Base-by-base conservation (phyloP, 371 early-diverging fungal genomes). In the Mycotypha africana region DNA sequence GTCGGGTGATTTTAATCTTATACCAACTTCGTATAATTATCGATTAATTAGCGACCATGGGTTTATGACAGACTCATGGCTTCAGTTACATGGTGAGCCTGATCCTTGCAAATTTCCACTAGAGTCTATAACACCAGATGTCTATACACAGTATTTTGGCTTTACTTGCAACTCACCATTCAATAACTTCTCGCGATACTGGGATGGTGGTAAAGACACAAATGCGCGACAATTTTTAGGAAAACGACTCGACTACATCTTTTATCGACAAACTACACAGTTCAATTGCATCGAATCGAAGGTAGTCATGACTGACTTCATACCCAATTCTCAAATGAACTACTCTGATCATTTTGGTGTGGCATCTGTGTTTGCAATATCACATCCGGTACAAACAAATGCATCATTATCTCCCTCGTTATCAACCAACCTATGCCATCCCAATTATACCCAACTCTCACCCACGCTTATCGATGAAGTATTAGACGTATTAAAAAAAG, bases 321-420 rank as follows among this genome's bases (percentile, higher is more conserved):
- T 70, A 12, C 65, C 62, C 1, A 59, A 45, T 17, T 28, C 60
- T 9, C 34, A 33, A 20, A 60, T 51, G 55, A 60, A 65, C 20
- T 56, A 67, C 37, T 74, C 74, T 8, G 78, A 78, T 45, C 78
- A 78, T 41, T 78, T 70, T 58, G 78, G 64, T 0, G 72, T 78
- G 2, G 24, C 43, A n/a, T 41, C 57, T 6, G 16, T 34, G 12
- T 56, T 56, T 43, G 19, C 31, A 17, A 38, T 35, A 24, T 10
- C n/a, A n/a, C n/a, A n/a, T n/a, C n/a, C n/a, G n/a, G n/a, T n/a
- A n/a, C n/a, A n/a, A n/a, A n/a, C n/a, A n/a, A n/a, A n/a, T n/a
- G n/a, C n/a, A n/a, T n/a, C n/a, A n/a, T n/a, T n/a, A n/a, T n/a
- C n/a, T n/a, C n/a, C n/a, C n/a, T n/a, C n/a, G n/a, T n/a, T n/a